A percentile compares a stretch with the other conserved stretches of the same genome.
phyloP scores from a whole-genome alignment of 768 basidiomycete species.

The Chlorophyllum brunneum region DNA sequence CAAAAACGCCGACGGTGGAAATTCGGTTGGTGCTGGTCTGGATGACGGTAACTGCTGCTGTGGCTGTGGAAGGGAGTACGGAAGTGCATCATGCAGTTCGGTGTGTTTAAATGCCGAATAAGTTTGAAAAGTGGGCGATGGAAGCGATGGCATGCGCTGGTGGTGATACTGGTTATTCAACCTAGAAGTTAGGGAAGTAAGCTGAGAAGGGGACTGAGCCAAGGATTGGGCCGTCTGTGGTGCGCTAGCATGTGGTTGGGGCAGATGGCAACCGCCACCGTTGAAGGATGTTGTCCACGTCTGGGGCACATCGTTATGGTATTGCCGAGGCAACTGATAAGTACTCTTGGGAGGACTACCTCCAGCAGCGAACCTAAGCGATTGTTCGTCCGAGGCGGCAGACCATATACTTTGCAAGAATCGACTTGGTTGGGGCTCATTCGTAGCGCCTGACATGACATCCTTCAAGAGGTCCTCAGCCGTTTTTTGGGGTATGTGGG shows the following conservation, averaged over 20 bases:
- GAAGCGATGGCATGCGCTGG: slow-evolving; percentile 9
- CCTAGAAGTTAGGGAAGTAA: background rate
- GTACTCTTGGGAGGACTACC: slow-evolving; percentile 22
- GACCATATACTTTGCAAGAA: slow-evolving; percentile 63
- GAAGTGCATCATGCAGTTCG: background rate
- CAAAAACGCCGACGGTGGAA: background rate
- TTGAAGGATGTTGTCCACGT: slow-evolving; percentile 20
- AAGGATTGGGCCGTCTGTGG: background rate
- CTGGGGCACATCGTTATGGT: slow-evolving; percentile 20
- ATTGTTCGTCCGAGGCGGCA: slow-evolving; percentile 47
- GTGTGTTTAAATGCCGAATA: background rate
- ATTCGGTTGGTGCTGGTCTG: background rate
- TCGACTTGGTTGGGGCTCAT: slow-evolving; percentile 18
- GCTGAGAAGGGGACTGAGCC: background rate
- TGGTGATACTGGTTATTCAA: slow-evolving; percentile 9
- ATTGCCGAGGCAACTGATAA: slow-evolving; percentile 28
- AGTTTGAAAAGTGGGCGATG: background rate
- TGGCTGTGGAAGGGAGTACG: background rate
- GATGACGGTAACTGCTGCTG: slow-evolving; percentile 1
- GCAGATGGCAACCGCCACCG: slow-evolving; percentile 10
- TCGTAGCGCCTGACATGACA: slow-evolving; percentile 35
- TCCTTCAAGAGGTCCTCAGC: slow-evolving; percentile 66
- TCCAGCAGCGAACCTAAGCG: slow-evolving; percentile 31
- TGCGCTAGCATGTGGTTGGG: background rate
- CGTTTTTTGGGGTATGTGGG: slow-evolving; percentile 33